Percentiles rank a stretch among this genome's conserved stretches.
phyloP scores from a whole-genome alignment of 2,329 filamentous ascomycete genomes.

The Ascochyta fabae region DNA sequence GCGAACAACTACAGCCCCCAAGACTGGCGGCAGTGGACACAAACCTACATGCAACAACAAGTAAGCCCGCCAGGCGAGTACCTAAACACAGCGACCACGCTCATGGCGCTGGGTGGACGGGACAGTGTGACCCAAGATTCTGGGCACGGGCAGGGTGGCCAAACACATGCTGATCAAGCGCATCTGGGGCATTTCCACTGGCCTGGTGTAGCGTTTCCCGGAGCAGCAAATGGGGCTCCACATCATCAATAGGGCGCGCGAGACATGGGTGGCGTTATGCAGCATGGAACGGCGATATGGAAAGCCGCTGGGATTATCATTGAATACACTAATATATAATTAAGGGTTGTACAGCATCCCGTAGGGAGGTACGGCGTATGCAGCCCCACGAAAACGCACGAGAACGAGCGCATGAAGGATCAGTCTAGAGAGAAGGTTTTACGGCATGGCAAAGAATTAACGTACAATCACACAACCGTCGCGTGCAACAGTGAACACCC shows the following conservation, averaged over 20 bases:
- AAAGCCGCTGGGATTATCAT: neutral
- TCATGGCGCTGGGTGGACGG: slow-evolving; percentile 48
- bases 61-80: slow-evolving; percentile 39
- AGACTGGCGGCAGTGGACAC: slow-evolving; percentile 47
- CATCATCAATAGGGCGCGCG: slow-evolving; percentile 21
- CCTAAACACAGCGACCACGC: slow-evolving; percentile 48
- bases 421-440: neutral
- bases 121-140: slow-evolving; percentile 31
- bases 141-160: slow-evolving; percentile 23
- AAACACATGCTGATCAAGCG: slow-evolving; percentile 30
- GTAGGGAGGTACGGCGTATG: neutral
- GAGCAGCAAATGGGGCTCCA: slow-evolving; percentile 31
- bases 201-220: slow-evolving; percentile 40
- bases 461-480: neutral
- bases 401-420: neutral
- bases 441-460: neutral
- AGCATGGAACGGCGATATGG: neutral
- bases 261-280: neutral
- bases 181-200: slow-evolving; percentile 34
- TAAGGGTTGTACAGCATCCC: neutral
- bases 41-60: slow-evolving; percentile 40
- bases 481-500: neutral
- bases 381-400: neutral
- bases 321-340: slow-evolving; percentile 6
- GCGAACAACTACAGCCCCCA: slow-evolving; percentile 35